Conservation (phyloP, 2,329 filamentous ascomycete species). For the Beauveria bassiana region DNA sequence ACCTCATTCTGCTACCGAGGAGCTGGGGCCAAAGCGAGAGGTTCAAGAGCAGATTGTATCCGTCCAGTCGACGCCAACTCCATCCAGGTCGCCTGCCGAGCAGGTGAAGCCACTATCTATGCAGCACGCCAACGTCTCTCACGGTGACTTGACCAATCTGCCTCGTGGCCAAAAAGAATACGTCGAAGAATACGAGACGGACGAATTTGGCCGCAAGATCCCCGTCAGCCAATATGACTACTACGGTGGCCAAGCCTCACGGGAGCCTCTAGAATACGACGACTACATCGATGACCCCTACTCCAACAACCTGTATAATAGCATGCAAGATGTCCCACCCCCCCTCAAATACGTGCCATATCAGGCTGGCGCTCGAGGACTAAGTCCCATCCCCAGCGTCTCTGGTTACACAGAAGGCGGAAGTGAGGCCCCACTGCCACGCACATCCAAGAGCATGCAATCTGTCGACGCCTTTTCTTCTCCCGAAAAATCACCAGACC, state of each 20-base stretch:
- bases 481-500: constrained; percentile 44
- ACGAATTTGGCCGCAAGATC: constrained; percentile 36
- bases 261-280: constrained; percentile 21
- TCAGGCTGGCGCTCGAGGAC: constrained; percentile 58
- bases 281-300: constrained; percentile 36
- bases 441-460: constrained; percentile 48
- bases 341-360: constrained; percentile 61
- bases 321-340: constrained; percentile 54
- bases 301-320: constrained; percentile 44
- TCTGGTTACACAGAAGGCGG: constrained; percentile 74
- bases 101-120: constrained; percentile 58
- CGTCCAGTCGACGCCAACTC: constrained; percentile 54
- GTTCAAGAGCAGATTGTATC: constrained; percentile 55
- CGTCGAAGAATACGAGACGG: constrained; percentile 40
- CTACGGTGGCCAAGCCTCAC: constrained; percentile 23
- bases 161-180: constrained; percentile 40
- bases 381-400: constrained; percentile 89
- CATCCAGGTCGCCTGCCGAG: constrained; percentile 45
- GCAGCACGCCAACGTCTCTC: constrained; percentile 57
- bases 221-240: constrained; percentile 32
- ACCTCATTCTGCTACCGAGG: constrained; percentile 60
- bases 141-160: constrained; percentile 49
- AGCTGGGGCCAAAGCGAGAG: constrained; percentile 53
- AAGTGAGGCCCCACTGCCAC: constrained; percentile 48
- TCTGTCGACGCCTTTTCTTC: constrained; percentile 52